Evolutionary conservation across 345 rosid species (phyloP), one percentile per base, ranked within the genome.

Genomic region (Mangifera indica): DNA sequence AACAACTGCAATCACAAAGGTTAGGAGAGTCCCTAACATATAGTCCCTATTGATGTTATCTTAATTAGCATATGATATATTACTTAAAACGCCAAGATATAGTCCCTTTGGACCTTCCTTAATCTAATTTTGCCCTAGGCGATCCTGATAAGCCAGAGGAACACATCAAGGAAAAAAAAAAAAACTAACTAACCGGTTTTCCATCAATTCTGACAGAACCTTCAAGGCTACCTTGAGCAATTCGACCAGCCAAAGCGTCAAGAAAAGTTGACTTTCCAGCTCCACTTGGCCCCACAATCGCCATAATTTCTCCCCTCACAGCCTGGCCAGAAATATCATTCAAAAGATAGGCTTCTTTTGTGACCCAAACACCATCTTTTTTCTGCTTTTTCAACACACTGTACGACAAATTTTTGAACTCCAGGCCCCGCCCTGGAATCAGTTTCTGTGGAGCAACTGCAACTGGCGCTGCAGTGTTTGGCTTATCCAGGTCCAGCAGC

Each of bases 221-320:
- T 79, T 84, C 83, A 72, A 93, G 92, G 67, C 97, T 93, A 2
- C 91, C 90, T 68, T 75, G 83, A 0, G 89, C 81, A 14, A 91
- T 91, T 64, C 91, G 80, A 21, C 96, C 97, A 1, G 96, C 97
- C 61, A 93, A 78, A 14, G 98, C 98, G 70, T 93, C 97, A 32
- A 93, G 87, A 73, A 93, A 88, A 1, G 97, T 93, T 48, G 97
- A 93, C 77, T 93, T 93, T 2, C 97, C 98, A 4, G 98, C 92
- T 53, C 96, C 92, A 66, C 97, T 93, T 65, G 95, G 95, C 15
- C 97, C 97, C 75, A 91, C 82, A 78, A 93, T 80, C 24, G 95
- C 97, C 88, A 89, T 42, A 24, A 91, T 81, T 72, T 93, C 93
- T 14, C 98, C 89, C n/a, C 89, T 81, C 9, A 66, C 32, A 20